Evolutionary conservation across 169 alveolate species (phyloP), one percentile per base, ranked within the genome.

Genomic region (Cystoisospora suis): DNA sequence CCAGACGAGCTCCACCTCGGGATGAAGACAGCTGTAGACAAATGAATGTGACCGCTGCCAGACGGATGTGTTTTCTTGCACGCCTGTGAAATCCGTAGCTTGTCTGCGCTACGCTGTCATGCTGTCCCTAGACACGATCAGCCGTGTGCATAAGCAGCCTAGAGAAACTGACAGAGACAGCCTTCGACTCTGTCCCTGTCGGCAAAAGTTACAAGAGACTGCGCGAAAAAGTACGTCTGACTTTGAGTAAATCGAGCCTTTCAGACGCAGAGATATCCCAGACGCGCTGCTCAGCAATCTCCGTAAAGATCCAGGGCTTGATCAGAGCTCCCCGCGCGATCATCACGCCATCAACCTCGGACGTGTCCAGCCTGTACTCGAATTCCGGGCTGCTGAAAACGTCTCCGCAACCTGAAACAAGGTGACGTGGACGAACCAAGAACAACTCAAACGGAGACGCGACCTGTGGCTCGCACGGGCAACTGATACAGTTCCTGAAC

Each of bases 301-400:
- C 98, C 12, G 96, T 95, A 90, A 96, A 96, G 4, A 96, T 93
- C 98, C 98, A 96, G 7, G 98, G 98, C 45, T 96, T 96, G 83
- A 95, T 93, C 36, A 96, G 91, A 29, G 98, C 98, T 3, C 97
- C 98, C 42, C 97, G 88, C 3, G 96, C 97, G 40, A 96, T 94
- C 93, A 95, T 95, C 27, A 96, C 87, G 83, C 94, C 92, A 47
- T 93, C 94, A 69, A 75, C 42, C 36, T 88, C 93, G 49, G 88
- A 65, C 58, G 88, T 42, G 40, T 92, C 90, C 32, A 77, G 85
- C 3, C 90, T 88, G 61, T n/a, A 72, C 44, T 75, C 86, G 44
- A 69, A 93, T 69, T 93, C 95, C 42, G 89, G 92, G 83, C 90
- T 88, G 75, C 89, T 83, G 75, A 93, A 87, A 34, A 95, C 91